phyloP scores from a whole-genome alignment of 2,329 filamentous ascomycete genomes.

The Aureobasidium uvarum region DNA sequence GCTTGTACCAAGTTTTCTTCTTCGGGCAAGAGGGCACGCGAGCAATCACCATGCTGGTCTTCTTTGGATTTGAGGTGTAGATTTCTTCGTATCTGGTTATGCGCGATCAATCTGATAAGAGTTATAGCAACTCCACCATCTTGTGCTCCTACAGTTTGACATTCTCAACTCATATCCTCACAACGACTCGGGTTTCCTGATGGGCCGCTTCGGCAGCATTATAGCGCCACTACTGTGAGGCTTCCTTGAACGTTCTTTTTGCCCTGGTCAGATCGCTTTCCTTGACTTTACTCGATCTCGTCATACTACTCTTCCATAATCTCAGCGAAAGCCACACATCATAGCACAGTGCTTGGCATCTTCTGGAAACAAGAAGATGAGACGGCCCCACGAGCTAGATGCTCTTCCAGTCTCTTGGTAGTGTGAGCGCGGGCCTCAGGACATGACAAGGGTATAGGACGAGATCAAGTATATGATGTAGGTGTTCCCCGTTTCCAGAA shows the following conservation, averaged over 20 bases:
- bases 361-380: slow-evolving; percentile 20
- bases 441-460: slow-evolving; percentile 21
- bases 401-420: neutral
- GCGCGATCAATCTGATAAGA: slow-evolving; percentile 1
- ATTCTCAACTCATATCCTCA: neutral
- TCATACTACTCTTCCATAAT: neutral
- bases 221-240: neutral
- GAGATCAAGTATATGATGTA: slow-evolving; percentile 16
- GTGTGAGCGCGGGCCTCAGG: slow-evolving; percentile 11
- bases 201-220: neutral
- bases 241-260: neutral
- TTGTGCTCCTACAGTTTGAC: neutral
- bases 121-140: neutral
- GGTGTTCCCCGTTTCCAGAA: neutral
- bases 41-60: neutral
- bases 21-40: slow-evolving; percentile 5
- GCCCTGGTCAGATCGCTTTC: neutral
- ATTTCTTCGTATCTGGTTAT: neutral
- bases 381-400: slow-evolving; percentile 20
- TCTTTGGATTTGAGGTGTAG: neutral
- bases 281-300: neutral
- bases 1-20: slow-evolving; percentile 14
- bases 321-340: slow-evolving; percentile 15
- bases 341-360: slow-evolving; percentile 19
- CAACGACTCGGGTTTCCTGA: neutral